Conservation (phyloP, 805 yeast genomes). For the Pichia occidentalis region DNA sequence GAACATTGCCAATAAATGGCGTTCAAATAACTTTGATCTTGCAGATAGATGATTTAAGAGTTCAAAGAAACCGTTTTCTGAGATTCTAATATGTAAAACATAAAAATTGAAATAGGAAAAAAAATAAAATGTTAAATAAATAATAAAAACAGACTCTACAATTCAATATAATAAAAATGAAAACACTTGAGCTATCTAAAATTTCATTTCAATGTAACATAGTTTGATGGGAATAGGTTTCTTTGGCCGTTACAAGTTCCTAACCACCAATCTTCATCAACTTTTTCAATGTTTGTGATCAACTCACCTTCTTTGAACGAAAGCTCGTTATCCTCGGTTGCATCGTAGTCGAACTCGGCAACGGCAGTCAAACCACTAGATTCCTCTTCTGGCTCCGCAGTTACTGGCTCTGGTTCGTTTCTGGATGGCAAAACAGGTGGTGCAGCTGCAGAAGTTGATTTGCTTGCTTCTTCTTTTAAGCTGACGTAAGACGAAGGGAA, state of each 20-base stretch:
- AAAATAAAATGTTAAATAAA: not conserved
- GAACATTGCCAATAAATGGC: too few relatives aligned
- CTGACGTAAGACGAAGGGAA: constrained; percentile 52
- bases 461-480: constrained; percentile 26
- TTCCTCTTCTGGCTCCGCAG: constrained; percentile 21
- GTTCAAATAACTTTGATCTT: too few relatives aligned
- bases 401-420: constrained; percentile 19
- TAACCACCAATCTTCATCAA: constrained; percentile 97
- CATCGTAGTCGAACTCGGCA: constrained; percentile 78
- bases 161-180: not conserved
- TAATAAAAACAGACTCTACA: too few relatives aligned
- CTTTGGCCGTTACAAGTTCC: constrained; percentile 75
- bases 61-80: too few relatives aligned
- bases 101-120: constrained; percentile 1
- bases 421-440: constrained; percentile 11
- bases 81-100: constrained; percentile 1
- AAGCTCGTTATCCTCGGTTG: constrained; percentile 88
- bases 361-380: constrained; percentile 40
- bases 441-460: constrained; percentile 16
- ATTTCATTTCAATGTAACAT: constrained; percentile 40
- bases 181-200: not conserved
- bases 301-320: constrained; percentile 77
- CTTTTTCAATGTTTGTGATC: constrained; percentile 77
- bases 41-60: too few relatives aligned
- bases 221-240: constrained; percentile 89